Conservation (phyloP, 805 yeast genomes). For the Saturnispora silvae region DNA sequence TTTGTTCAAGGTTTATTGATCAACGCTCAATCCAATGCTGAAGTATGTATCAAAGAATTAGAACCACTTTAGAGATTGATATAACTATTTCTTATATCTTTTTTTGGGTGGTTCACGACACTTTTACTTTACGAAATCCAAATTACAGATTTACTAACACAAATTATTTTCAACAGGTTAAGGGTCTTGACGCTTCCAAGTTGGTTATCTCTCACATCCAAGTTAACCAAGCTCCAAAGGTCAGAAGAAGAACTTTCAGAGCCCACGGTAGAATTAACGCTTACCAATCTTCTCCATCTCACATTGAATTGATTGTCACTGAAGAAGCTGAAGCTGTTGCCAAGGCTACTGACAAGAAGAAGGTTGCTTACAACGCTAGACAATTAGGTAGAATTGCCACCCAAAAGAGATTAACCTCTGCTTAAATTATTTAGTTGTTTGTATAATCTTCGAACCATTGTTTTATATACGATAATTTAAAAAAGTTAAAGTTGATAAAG, state of each 20-base stretch:
- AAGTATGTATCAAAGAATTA: slow-evolving; percentile 33
- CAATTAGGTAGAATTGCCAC: slow-evolving; percentile 86
- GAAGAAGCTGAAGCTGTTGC: slow-evolving; percentile 91
- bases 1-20: slow-evolving; percentile 87
- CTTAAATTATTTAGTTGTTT: slow-evolving; percentile 17
- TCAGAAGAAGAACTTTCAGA: slow-evolving; percentile 99
- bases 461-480: too few species aligned
- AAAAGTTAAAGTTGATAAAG: too few species aligned
- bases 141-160: neutral
- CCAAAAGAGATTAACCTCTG: slow-evolving; percentile 79
- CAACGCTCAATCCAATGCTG: slow-evolving; percentile 99
- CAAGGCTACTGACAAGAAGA: slow-evolving; percentile 54
- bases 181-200: slow-evolving; percentile 94
- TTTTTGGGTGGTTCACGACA: neutral
- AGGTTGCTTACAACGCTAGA: slow-evolving; percentile 73
- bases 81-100: neutral
- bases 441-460: slow-evolving; percentile 9
- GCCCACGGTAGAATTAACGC: slow-evolving; percentile 99
- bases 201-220: slow-evolving; percentile 96
- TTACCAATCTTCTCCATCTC: slow-evolving; percentile 97
- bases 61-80: neutral
- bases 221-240: slow-evolving; percentile 99
- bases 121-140: neutral
- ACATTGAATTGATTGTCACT: slow-evolving; percentile 93
- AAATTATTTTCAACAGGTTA: slow-evolving; percentile 36